phyloP scores from a whole-genome alignment of 139 green algal genomes.

The Spirogloea muscicola region DNA sequence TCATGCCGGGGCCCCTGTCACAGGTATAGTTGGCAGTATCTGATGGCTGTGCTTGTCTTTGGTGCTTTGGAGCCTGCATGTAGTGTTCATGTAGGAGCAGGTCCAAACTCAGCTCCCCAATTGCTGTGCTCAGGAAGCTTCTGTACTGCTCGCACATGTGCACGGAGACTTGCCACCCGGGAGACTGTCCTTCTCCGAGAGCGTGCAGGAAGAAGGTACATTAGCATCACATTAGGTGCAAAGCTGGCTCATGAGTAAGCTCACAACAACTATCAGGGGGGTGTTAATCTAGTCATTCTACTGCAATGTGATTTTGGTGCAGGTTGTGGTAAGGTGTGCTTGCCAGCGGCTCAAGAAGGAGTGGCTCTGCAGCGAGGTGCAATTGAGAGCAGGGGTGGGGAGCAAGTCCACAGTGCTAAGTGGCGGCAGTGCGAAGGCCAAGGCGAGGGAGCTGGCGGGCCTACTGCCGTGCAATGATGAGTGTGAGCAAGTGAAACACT shows the following conservation, averaged over 20 bases:
- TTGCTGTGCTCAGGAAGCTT: conserved; percentile 29
- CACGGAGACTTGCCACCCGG: conserved; percentile 35
- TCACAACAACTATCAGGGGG: background rate
- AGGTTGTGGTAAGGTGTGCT: conserved; percentile 29
- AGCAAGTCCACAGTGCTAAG: background rate
- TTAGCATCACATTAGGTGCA: background rate
- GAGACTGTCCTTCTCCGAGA: conserved; percentile 16
- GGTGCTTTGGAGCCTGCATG: background rate
- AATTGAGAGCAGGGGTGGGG: conserved; percentile 14
- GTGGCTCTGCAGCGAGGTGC: conserved; percentile 28
- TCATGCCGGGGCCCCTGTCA: conserved; percentile 31
- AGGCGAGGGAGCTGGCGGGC: background rate
- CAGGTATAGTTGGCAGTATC: conserved; percentile 2
- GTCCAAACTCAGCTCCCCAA: background rate
- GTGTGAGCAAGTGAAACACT: too few species aligned
- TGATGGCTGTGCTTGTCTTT: background rate
- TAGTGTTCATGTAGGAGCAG: background rate
- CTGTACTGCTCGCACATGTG: conserved; percentile 41
- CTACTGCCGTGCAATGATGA: conserved; percentile 37
- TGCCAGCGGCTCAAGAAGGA: conserved; percentile 40
- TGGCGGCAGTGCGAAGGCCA: background rate
- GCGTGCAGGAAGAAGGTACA: conserved; percentile 47
- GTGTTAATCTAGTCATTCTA: background rate
- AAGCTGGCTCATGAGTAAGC: background rate
- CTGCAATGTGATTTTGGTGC: background rate